phyloP scores from a whole-genome alignment of 352 stramenopile genomes.

The Pythium myriotylum region DNA sequence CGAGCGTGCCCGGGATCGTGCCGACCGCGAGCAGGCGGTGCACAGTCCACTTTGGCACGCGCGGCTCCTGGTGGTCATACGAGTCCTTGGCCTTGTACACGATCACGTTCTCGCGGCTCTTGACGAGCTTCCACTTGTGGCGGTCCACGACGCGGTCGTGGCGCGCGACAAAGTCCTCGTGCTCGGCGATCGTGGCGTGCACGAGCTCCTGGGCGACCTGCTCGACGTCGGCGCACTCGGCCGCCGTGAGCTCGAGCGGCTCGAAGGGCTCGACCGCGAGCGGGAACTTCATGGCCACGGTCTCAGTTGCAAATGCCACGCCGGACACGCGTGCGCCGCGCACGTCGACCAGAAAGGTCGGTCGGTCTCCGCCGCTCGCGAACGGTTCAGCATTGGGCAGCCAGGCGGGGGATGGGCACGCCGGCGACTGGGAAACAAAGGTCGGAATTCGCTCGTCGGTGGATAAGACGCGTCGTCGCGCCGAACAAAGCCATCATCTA shows the following conservation, averaged over 20 bases:
- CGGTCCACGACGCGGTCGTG: constrained; percentile 3
- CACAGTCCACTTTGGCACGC: too few relatives aligned
- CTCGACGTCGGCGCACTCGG: constrained; percentile 6
- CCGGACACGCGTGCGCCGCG: too few relatives aligned
- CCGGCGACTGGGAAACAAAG: too few relatives aligned
- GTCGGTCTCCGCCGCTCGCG: too few relatives aligned
- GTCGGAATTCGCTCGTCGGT: too few relatives aligned
- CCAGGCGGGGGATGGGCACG: too few relatives aligned
- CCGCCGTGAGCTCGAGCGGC: constrained; percentile 6
- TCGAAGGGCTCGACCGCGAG: constrained; percentile 6
- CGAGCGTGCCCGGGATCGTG: constrained; percentile 52
- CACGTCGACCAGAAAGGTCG: too few relatives aligned
- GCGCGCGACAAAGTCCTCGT: not conserved
- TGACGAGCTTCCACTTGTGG: constrained; percentile 16
- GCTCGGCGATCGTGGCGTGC: constrained; percentile 4
- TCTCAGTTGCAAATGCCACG: too few relatives aligned
- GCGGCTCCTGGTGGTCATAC: too few relatives aligned
- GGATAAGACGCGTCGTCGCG: too few relatives aligned
- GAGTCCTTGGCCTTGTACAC: constrained; percentile 5
- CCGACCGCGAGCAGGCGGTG: constrained; percentile 45
- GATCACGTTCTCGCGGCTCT: constrained; percentile 7
- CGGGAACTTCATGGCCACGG: constrained; percentile 12
- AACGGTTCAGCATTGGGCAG: too few relatives aligned
- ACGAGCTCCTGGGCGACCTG: constrained; percentile 6
- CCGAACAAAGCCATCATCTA: too few relatives aligned